Evolutionary conservation across 768 basidiomycete genomes (phyloP), one percentile per base, ranked within the genome.

Genomic region (Mycena olivaceomarginata): DNA sequence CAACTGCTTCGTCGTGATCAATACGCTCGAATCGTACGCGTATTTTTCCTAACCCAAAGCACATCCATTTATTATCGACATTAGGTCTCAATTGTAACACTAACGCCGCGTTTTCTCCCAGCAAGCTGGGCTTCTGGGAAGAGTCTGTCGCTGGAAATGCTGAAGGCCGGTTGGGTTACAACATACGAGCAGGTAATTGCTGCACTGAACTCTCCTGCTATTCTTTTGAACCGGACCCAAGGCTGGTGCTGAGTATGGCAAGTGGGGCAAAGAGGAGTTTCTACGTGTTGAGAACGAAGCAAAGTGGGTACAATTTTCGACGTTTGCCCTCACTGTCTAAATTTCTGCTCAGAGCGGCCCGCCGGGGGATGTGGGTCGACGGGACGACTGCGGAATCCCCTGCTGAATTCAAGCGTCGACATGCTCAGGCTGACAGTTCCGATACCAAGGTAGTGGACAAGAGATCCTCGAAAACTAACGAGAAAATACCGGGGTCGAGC

Each of bases 1-100:
- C 95, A 96, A 79, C 82, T 97, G 10, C 76, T 95, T 56, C 88
- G 91, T 9, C 92, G 92, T 60, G 98, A 99, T 82, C 97, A 97
- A 79, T 98, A 98, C 83, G 87, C 88, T 5, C 94, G 98, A 20
- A 89, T 96, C 22, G 98, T 97, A 78, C 72, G 93, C 88, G n/a
- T 39, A 31, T 25, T 57, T 43, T 65, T 41, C 8, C 13, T 16
- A 25, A 10, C 22, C 46, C 18, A 15, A 45, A 16, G 8, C 12
- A 56, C 15, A 16, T n/a, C 13, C 8, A 64, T 62, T 46, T n/a
- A 65, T 59, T 11, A 48, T 59, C n/a, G 68, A 60, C 53, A 51
- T 63, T 11, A 97, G 95, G 94, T 97, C 6, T 91, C 94, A 5
- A 87, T 93, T 12, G 93, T 94, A 5, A 85, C 91, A 77, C 82